Conservation (phyloP, 306 rosid species). For the Rosa lucieae region DNA sequence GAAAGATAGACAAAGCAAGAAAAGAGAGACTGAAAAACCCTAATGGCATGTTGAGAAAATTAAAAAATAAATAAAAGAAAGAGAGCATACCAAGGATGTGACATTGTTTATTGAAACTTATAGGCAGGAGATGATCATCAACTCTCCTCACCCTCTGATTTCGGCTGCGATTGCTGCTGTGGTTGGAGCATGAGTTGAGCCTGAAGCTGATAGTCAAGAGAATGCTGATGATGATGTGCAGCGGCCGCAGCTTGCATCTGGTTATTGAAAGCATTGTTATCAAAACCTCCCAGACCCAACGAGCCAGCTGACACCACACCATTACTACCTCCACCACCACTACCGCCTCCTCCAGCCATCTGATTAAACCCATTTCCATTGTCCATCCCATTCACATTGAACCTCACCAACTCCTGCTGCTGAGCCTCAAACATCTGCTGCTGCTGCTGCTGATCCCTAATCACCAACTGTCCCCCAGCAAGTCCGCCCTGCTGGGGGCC, state of each 20-base stretch:
- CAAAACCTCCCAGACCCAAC: conserved; percentile 53
- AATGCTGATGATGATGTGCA: conserved; percentile 32
- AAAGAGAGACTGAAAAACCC: background rate
- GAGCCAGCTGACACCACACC: conserved; percentile 51
- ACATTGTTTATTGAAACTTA: conserved; percentile 4
- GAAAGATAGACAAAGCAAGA: background rate
- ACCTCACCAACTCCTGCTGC: conserved; percentile 49
- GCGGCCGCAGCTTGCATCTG: conserved; percentile 26
- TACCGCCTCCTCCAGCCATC: conserved; percentile 17
- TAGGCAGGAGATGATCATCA: background rate
- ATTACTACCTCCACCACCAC: background rate
- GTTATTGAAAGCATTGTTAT: conserved; percentile 21
- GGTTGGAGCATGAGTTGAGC: conserved; percentile 65
- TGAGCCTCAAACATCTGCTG: conserved; percentile 60
- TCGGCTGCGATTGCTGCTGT: conserved; percentile 43
- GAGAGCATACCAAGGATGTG: conserved; percentile 5
- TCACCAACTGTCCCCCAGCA: conserved; percentile 37
- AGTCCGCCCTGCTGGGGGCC: background rate
- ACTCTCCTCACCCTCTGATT: conserved; percentile 59
- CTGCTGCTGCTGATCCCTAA: conserved; percentile 43
- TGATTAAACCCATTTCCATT: conserved; percentile 50
- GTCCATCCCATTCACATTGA: conserved; percentile 56
- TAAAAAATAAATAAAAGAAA: background rate
- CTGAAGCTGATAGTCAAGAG: conserved; percentile 43
- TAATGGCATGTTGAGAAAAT: background rate